Percentiles rank a stretch among this genome's conserved stretches.
phyloP scores from a whole-genome alignment of 2,329 filamentous ascomycete species.

The Rosellinia necatrix region DNA sequence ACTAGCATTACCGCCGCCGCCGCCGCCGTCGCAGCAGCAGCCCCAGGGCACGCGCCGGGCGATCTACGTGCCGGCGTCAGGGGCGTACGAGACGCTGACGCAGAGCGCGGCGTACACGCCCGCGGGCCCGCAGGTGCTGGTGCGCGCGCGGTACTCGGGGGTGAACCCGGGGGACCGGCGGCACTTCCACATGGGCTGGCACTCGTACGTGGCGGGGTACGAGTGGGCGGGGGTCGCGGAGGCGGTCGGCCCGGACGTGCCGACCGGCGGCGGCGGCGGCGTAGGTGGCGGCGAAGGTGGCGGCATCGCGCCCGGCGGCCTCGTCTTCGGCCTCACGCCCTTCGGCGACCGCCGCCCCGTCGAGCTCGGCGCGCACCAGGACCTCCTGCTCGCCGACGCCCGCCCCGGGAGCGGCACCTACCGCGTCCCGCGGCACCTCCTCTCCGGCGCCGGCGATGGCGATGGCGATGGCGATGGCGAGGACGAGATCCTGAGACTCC shows the following conservation, averaged over 20 bases:
- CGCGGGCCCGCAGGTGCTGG: slow-evolving; percentile 21
- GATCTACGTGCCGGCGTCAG: slow-evolving; percentile 17
- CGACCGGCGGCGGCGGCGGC: slow-evolving; percentile 18
- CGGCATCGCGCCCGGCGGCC: no score
- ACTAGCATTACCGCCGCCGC: no score
- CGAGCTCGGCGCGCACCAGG: slow-evolving; percentile 30
- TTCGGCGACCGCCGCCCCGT: slow-evolving; percentile 23
- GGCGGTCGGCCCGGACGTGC: slow-evolving; percentile 16
- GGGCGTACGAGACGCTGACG: slow-evolving; percentile 4
- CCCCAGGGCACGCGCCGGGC: slow-evolving; percentile 44
- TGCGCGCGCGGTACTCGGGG: slow-evolving; percentile 27
- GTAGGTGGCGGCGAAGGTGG: no score
- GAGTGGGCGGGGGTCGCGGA: slow-evolving; percentile 29
- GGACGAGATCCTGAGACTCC: neutral
- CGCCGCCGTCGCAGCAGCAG: no score
- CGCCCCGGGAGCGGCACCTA: slow-evolving; percentile 9
- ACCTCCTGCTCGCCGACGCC: slow-evolving; percentile 25
- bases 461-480: no score
- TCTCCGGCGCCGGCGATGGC: no score
- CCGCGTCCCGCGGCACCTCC: no score
- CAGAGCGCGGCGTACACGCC: slow-evolving; percentile 13
- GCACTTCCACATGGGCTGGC: slow-evolving; percentile 29
- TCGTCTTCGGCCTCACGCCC: slow-evolving; percentile 27
- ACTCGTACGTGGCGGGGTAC: slow-evolving; percentile 33
- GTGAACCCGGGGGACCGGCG: slow-evolving; percentile 34